Evolutionary conservation across 345 rosid species (phyloP).

Genomic region (Citrus trifoliata): DNA sequence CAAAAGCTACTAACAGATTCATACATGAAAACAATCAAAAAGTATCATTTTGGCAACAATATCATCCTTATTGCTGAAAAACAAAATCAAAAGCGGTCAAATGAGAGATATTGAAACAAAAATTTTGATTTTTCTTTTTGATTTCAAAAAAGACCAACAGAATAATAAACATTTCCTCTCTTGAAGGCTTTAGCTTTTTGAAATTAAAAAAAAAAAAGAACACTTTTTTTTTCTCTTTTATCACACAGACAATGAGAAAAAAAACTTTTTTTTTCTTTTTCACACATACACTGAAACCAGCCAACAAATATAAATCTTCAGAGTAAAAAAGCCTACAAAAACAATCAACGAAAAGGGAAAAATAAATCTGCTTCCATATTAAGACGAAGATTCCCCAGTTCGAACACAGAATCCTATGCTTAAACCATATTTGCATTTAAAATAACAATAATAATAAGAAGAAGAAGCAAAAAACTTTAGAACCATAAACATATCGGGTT

Average conservation of each 20-base stretch:
- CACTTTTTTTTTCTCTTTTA: too few relatives aligned
- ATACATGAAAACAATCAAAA: constrained; percentile 14
- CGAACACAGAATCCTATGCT: constrained; percentile 8
- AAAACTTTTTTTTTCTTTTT: too few relatives aligned
- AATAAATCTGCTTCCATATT: not conserved
- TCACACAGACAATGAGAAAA: not conserved
- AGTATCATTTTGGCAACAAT: not conserved
- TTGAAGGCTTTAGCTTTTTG: not conserved
- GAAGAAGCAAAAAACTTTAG: not conserved
- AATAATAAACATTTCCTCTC: not conserved
- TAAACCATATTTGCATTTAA: constrained; percentile 26
- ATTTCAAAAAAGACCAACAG: not conserved
- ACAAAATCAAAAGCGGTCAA: constrained; percentile 6
- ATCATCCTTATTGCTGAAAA: constrained; percentile 6
- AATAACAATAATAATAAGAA: not conserved
- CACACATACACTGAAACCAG: not conserved
- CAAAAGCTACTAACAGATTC: not conserved
- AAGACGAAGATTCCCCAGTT: not conserved
- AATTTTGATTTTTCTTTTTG: not conserved
- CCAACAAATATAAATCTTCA: not conserved
- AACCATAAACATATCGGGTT: not conserved
- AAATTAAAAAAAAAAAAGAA: not conserved
- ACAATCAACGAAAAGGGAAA: not conserved
- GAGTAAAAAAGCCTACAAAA: not conserved
- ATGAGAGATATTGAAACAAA: constrained; percentile 7